Evolutionary conservation across 2,329 filamentous ascomycete species (phyloP).

Genomic region (Chrysoporthe austroafricana): DNA sequence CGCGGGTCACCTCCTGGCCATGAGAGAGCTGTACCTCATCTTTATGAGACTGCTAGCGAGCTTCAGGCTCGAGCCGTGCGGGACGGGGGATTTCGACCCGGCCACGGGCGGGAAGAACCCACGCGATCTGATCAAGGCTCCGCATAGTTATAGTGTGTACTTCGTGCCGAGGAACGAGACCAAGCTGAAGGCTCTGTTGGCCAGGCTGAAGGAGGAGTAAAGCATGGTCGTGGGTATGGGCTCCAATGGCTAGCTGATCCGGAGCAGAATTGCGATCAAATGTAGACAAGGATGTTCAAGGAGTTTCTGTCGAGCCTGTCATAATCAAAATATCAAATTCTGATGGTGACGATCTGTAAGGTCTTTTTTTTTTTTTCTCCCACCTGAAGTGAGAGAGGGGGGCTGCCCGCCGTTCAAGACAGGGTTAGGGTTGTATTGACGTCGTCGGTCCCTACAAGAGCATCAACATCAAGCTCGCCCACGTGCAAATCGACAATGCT

Average conservation of each 20-base stretch:
- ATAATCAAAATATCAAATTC: too few species aligned
- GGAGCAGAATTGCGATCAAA: too few species aligned
- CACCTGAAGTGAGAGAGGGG: background rate
- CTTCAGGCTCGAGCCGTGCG: conserved; percentile 47
- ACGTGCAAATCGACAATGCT: background rate
- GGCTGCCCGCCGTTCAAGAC: background rate
- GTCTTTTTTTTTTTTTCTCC: background rate
- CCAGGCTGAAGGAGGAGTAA: background rate
- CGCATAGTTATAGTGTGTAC: conserved; percentile 19
- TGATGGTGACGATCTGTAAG: background rate
- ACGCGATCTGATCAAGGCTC: conserved; percentile 22
- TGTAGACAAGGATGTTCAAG: too few species aligned
- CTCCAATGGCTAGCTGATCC: too few species aligned
- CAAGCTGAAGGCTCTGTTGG: conserved; percentile 9
- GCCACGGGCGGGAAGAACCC: conserved; percentile 23
- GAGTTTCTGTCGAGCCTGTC: too few species aligned
- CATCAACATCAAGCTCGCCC: background rate
- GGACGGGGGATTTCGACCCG: conserved; percentile 18
- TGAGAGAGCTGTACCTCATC: conserved; percentile 56
- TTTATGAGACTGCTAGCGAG: conserved; percentile 55
- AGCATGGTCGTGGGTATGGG: background rate
- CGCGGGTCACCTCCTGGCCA: conserved; percentile 55
- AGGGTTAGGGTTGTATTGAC: background rate
- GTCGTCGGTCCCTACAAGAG: too few species aligned
- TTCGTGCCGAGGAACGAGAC: conserved; percentile 27